Evolutionary conservation across 257 asterid species (phyloP).

Genomic region (Datura wrightii): DNA sequence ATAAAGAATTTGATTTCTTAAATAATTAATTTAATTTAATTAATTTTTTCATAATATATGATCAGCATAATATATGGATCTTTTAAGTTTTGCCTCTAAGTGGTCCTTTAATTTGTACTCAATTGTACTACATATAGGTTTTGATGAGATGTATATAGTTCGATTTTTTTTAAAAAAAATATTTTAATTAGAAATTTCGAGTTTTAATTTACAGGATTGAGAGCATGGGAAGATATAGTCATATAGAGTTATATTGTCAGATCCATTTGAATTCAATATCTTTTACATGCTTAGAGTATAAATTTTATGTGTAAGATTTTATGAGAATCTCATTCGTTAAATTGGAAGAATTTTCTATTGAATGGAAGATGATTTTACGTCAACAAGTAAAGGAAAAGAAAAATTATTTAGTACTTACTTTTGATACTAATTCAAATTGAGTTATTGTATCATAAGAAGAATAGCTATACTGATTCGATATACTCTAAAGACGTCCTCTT

Average conservation of each 20-base stretch:
- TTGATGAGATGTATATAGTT: not conserved
- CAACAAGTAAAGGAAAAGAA: no score
- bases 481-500: no score
- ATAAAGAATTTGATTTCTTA: not conserved
- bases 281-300: not conserved
- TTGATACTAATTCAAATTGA: no score
- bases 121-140: not conserved
- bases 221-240: not conserved
- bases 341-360: no score
- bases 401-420: no score
- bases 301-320: no score
- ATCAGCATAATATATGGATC: slow-evolving; percentile 23
- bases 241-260: not conserved
- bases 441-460: no score
- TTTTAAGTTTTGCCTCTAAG: not conserved
- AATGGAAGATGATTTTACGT: no score
- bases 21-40: not conserved
- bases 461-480: no score
- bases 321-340: no score
- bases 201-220: not conserved
- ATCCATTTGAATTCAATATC: not conserved
- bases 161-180: not conserved
- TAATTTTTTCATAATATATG: not conserved
- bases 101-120: slow-evolving; percentile 2
- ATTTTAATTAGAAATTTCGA: not conserved